phyloP scores from a whole-genome alignment of 1,139 yeast genomes.

The Hanseniaspora sp. region DNA sequence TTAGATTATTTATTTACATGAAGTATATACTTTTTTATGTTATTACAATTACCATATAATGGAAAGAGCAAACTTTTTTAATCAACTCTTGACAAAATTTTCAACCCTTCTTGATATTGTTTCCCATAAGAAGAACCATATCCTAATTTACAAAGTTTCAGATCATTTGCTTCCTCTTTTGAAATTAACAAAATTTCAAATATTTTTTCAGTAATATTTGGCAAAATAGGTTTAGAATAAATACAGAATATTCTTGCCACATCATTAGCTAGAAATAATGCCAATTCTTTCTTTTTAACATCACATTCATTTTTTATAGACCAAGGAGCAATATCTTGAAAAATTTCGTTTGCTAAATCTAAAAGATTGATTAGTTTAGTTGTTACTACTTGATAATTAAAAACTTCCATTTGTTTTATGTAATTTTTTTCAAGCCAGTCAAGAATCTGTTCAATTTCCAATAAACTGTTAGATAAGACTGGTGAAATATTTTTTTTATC shows the following conservation, averaged over 20 bases:
- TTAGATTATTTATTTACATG: neutral
- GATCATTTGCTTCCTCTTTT: neutral
- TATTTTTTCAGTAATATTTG: neutral
- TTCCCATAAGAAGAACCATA: slow-evolving; percentile 7
- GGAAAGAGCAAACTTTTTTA: too few species aligned
- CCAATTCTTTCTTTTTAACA: neutral
- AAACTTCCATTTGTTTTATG: slow-evolving; percentile 4
- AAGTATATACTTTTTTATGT: neutral
- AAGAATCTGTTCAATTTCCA: neutral
- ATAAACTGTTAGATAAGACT: neutral
- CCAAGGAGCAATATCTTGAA: slow-evolving; percentile 12
- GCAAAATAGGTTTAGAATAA: slow-evolving; percentile 6
- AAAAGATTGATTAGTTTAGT: neutral
- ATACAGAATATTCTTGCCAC: slow-evolving; percentile 6
- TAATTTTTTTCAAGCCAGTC: neutral
- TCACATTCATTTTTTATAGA: neutral
- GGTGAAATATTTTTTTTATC: neutral
- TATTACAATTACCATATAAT: too few species aligned
- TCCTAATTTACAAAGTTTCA: neutral
- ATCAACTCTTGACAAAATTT: neutral
- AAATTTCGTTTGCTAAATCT: slow-evolving; percentile 1
- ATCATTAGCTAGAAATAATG: slow-evolving; percentile 8
- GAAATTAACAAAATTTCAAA: neutral
- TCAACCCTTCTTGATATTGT: neutral
- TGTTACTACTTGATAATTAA: slow-evolving; percentile 4